Evolutionary conservation across 208 protist species (phyloP), one percentile per base, ranked within the genome.

Genomic region (Acanthamoeba castellanii): DNA sequence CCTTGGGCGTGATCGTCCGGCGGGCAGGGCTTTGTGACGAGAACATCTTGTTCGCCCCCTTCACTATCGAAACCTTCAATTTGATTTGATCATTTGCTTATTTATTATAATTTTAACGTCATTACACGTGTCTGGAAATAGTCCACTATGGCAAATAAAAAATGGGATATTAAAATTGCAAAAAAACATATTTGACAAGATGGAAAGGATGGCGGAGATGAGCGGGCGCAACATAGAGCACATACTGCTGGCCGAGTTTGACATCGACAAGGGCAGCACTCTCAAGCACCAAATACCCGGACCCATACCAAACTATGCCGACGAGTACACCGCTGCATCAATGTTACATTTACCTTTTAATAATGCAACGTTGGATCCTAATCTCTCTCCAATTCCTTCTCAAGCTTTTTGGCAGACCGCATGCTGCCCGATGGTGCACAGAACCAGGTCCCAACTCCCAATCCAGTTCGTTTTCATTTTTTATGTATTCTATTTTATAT

Each of bases 391-490:
- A 9, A 27, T 66, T 66, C 59, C 59, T 66, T 52, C 3, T 20
- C 11, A 34, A 34, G 94, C 32, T 42, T 93, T 25, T 64, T 97
- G 16, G 96, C 96, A 2, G 96, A 97, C 72, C 91, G 91, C 42
- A 97, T 97, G 96, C 87, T 97, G n/a, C 96, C 96, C 13, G 96
- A 97, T 50, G 96, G 96, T 22, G 96, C 92, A 66, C 96, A 97
- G 88, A 95, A 96, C n/a, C 90, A 92, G 87, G 87, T 76, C 0
- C 64, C 14, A 1, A 1, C 14, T 0, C 20, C 68, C 27, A 32
- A 18, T 14, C 72, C 22, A 18, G 57, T 18, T 25, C 22, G 13
- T 7, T 64, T 64, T 18, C 57, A 64, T 74, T 74, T 74, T 70
- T 34, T 70, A 27, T 70, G 1, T 8, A 74, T 42, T 74, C 37